These are phyloP conservation scores for Cercospora brassicicola DNA, from an alignment of 2,329 filamentous ascomycete species.

Conservation along the genomic window DNA sequence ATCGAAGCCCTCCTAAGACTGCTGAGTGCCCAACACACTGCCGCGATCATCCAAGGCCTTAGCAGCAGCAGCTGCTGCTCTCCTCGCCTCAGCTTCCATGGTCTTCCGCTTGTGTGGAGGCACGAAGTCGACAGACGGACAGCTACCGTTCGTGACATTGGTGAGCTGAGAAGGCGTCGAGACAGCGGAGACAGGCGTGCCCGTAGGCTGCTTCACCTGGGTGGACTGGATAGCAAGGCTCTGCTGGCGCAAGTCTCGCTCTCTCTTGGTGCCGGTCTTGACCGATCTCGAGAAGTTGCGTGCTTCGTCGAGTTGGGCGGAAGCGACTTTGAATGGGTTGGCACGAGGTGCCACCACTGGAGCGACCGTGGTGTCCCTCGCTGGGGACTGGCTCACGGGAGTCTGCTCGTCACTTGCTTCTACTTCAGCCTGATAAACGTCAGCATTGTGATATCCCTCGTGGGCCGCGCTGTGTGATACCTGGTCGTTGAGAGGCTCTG, in stretches of 20 bases:
- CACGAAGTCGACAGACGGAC: neutral
- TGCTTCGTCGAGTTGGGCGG: slow-evolving; percentile 19
- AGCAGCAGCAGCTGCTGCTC: neutral
- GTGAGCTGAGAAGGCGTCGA: neutral
- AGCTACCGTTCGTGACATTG: neutral
- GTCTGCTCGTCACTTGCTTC: neutral
- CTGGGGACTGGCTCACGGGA: neutral
- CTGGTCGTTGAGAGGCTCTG: neutral
- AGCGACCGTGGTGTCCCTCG: neutral
- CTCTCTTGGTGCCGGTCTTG: slow-evolving; percentile 4
- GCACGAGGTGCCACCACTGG: neutral
- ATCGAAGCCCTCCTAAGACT: neutral
- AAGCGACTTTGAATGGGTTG: slow-evolving; percentile 12
- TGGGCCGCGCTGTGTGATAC: neutral
- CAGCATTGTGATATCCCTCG: neutral
- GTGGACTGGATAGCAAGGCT: neutral
- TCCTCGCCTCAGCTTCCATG: slow-evolving; percentile 4
- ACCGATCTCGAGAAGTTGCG: slow-evolving; percentile 8
- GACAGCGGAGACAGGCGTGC: neutral
- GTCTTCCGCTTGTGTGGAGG: slow-evolving; percentile 16
- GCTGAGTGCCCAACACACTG: neutral
- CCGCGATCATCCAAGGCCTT: neutral
- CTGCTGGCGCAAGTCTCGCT: neutral
- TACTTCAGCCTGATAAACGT: neutral
- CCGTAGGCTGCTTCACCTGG: neutral